Evolutionary conservation across 257 asterid genomes (phyloP), one percentile per base, ranked within the genome.

Genomic region (Nemophila menziesii): DNA sequence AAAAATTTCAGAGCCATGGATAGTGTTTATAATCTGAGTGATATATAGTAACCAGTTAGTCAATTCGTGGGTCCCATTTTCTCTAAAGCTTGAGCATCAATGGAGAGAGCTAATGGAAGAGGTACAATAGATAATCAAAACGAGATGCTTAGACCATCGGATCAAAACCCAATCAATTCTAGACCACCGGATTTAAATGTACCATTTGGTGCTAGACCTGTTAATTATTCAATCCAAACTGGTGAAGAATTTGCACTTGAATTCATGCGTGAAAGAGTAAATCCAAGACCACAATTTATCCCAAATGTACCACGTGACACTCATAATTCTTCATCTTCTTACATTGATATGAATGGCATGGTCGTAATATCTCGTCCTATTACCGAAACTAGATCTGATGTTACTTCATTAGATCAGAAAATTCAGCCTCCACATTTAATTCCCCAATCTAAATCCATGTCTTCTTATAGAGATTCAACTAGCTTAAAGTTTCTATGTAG

Each of bases 161-260:
- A 71, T 59, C 80, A 72, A 64, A 63, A 66, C 48, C 59, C 47
- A 41, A 60, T 67, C 36, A 74, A 70, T 55, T 48, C 64, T 16
- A 67, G 86, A 51, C 83, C 86, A 5, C 65, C 82, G 16, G 86
- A 74, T 55, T 47, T 44, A 48, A 67, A 61, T 62, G 34, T 44
- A 22, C 57, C 72, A 47, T 67, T 63, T 56, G 81, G 68, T 52
- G 55, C 82, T 60, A 75, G 79, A 51, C 92, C 95, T 51, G 89
- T 80, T 64, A 82, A 86, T 62, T 87, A 64, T 61, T 87, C 97
- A 63, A 80, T 83, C 47, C 97, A 83, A 69, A 87, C 95, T 11
- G 97, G 97, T 16, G 97, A 87, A 78, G 97, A 80, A 65, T 83
- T 87, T 52, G 75, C 93, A 48, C 70, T 87, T 52, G 97, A 83